Conservation (phyloP, 768 basidiomycete species). For the Lentinula boryana region DNA sequence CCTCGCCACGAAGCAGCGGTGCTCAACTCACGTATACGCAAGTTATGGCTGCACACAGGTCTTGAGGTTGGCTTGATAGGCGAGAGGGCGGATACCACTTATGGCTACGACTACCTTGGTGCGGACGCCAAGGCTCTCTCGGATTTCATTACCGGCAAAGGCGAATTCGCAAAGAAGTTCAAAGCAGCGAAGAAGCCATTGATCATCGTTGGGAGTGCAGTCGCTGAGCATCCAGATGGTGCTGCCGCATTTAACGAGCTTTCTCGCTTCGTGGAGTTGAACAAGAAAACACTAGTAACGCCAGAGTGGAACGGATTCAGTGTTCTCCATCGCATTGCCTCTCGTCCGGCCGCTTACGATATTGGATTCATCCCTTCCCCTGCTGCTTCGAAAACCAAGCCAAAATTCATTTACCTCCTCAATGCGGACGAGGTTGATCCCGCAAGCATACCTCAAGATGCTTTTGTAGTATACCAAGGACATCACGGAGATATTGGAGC, state of each 20-base stretch:
- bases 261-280: conserved; percentile 71
- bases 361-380: conserved; percentile 88
- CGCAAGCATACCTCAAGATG: conserved; percentile 78
- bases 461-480: conserved; percentile 98
- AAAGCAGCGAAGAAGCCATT: conserved; percentile 85
- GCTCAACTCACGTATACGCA: conserved; percentile 93
- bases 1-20: conserved; percentile 97
- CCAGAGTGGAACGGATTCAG: conserved; percentile 96
- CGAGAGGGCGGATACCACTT: conserved; percentile 84
- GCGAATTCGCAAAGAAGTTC: conserved; percentile 80
- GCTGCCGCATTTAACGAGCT: conserved; percentile 71
- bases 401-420: conserved; percentile 95
- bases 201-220: conserved; percentile 86
- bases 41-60: conserved; percentile 84
- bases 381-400: conserved; percentile 63
- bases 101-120: conserved; percentile 91
- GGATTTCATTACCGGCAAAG: conserved; percentile 73
- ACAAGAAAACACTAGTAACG: conserved; percentile 71
- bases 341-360: conserved; percentile 91
- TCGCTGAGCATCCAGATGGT: conserved; percentile 83
- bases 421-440: conserved; percentile 95
- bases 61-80: conserved; percentile 89
- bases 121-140: conserved; percentile 66
- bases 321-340: conserved; percentile 88
- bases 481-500: conserved; percentile 98